A percentile compares a stretch with the other conserved stretches of the same genome.
Evolutionary conservation across 1,284 basidiomycete genomes (phyloP).

Genomic region (Cryptococcus sp.): DNA sequence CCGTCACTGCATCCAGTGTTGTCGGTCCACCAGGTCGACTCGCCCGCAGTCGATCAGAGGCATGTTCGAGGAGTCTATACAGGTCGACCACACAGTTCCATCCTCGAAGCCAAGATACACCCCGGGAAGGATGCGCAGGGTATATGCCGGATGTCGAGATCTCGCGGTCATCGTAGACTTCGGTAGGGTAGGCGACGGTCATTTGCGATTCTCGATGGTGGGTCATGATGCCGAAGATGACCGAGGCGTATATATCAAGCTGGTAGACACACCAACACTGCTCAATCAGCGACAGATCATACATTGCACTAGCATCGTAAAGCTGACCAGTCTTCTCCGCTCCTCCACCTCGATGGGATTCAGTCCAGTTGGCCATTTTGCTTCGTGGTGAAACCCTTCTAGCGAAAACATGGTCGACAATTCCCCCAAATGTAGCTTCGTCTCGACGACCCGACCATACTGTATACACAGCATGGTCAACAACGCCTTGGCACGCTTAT

Average conservation of each 20-base stretch:
- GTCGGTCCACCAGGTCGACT: constrained; percentile 5
- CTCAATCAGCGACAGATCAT: neutral
- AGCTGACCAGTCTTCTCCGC: constrained; percentile 36
- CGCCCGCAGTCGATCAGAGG: constrained; percentile 28
- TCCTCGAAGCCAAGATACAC: constrained; percentile 31
- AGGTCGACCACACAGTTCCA: constrained; percentile 44
- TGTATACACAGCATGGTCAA: constrained; percentile 36
- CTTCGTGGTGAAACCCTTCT: constrained; percentile 39
- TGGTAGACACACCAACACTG: constrained; percentile 45
- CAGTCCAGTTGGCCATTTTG: constrained; percentile 33
- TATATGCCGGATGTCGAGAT: constrained; percentile 27
- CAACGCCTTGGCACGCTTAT: constrained; percentile 29
- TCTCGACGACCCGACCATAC: constrained; percentile 26
- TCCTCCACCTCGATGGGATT: constrained; percentile 37
- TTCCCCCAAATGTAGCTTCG: constrained; percentile 33
- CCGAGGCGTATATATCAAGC: constrained; percentile 37
- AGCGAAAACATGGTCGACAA: constrained; percentile 34
- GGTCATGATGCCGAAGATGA: constrained; percentile 37
- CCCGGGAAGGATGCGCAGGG: neutral
- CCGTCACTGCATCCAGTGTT: constrained; percentile 19
- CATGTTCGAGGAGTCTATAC: constrained; percentile 43
- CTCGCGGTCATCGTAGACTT: constrained; percentile 33
- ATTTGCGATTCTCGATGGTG: constrained; percentile 39
- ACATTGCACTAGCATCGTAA: neutral
- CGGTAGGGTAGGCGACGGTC: constrained; percentile 40